These are phyloP conservation scores for Vitis hybrid DNA, from an alignment of 177 flowering plant species.

Conservation along the genomic window DNA sequence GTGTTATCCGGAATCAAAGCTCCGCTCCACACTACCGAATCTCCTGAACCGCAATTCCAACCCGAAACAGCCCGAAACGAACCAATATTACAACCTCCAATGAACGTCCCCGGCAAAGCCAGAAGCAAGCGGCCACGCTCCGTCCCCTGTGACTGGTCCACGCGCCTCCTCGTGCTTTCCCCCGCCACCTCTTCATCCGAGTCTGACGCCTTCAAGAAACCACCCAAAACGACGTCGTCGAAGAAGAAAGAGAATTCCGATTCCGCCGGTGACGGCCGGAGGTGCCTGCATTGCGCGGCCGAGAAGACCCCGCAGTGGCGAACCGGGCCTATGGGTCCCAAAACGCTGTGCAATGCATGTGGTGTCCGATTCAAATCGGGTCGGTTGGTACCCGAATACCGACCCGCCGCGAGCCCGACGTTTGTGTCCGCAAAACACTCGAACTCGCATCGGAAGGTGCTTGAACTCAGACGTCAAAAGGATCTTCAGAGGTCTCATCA, in stretches of 20 bases:
- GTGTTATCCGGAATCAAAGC: slow-evolving; percentile 46
- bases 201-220: slow-evolving; percentile 13
- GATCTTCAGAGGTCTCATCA: slow-evolving; percentile 49
- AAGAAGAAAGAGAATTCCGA: slow-evolving; percentile 26
- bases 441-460: slow-evolving; percentile 87
- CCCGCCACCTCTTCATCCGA: slow-evolving; percentile 32
- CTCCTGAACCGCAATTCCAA: slow-evolving; percentile 27
- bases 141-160: slow-evolving; percentile 76
- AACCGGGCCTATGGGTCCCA: slow-evolving; percentile 95
- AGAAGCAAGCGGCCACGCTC: slow-evolving; percentile 89
- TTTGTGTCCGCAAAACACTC: slow-evolving; percentile 75
- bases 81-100: neutral
- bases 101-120: slow-evolving; percentile 67
- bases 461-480: slow-evolving; percentile 86
- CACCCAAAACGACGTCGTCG: slow-evolving; percentile 17
- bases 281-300: slow-evolving; percentile 79
- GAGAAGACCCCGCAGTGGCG: slow-evolving; percentile 98
- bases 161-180: slow-evolving; percentile 60
- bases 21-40: slow-evolving; percentile 20
- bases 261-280: slow-evolving; percentile 37
- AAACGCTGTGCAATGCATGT: slow-evolving; percentile 90
- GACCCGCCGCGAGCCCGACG: slow-evolving; percentile 93
- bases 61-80: slow-evolving; percentile 33
- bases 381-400: slow-evolving; percentile 90
- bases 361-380: slow-evolving; percentile 97